A percentile compares a stretch with the other conserved stretches of the same genome.
Conservation (phyloP, 2,329 filamentous ascomycete species). For the Teratosphaeria pseudoeucalypti region DNA sequence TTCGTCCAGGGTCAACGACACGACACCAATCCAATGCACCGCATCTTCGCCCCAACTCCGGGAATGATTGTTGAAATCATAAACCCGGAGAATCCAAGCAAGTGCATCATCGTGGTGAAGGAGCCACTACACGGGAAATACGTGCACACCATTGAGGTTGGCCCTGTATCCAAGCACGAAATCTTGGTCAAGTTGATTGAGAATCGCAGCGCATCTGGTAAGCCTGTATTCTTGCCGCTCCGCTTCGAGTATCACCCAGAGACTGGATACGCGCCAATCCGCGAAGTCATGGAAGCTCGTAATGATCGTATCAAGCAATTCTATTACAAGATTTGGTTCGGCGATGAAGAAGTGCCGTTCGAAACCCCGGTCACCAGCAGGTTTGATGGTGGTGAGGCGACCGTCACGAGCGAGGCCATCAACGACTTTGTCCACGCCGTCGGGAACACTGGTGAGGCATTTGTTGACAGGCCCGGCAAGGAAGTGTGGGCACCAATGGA, state of each 20-base stretch:
- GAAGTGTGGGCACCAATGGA: conserved; percentile 95
- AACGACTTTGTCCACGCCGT: conserved; percentile 99
- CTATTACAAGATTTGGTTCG: conserved; percentile 98
- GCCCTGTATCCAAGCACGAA: conserved; percentile 62
- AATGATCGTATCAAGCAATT: conserved; percentile 99
- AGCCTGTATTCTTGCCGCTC: conserved; percentile 72
- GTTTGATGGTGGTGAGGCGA: conserved; percentile 81
- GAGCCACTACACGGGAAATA: conserved; percentile 81
- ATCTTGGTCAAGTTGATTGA: conserved; percentile 88
- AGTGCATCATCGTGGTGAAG: conserved; percentile 76
- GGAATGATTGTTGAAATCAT: conserved; percentile 84
- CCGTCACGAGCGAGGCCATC: conserved; percentile 83
- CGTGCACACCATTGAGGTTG: conserved; percentile 78
- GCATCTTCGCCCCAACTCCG: conserved; percentile 76
- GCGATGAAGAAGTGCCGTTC: conserved; percentile 71
- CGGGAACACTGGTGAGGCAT: conserved; percentile 93
- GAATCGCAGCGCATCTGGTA: conserved; percentile 75
- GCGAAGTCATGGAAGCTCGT: conserved; percentile 88
- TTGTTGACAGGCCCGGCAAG: conserved; percentile 91
- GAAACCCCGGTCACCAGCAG: conserved; percentile 74
- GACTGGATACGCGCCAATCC: conserved; percentile 92
- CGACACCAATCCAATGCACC: conserved; percentile 89
- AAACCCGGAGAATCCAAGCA: conserved; percentile 68
- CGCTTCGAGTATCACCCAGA: conserved; percentile 91
- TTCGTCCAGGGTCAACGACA: conserved; percentile 94